A percentile compares a stretch with the other conserved stretches of the same genome.
phyloP scores from a whole-genome alignment of 495 filamentous ascomycete species.

The Jackrogersella multiformis region DNA sequence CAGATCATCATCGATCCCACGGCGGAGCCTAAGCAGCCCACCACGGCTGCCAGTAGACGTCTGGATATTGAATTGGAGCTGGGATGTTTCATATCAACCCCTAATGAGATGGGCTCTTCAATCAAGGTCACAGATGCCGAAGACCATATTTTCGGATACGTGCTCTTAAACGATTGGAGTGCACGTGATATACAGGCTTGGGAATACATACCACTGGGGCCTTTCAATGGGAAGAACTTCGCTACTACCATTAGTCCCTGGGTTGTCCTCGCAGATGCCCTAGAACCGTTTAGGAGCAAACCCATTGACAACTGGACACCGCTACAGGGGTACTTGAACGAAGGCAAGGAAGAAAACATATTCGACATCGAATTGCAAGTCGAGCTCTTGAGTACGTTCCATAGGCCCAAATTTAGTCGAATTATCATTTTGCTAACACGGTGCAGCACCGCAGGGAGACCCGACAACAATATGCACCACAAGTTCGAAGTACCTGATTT shows the following conservation, averaged over 20 bases:
- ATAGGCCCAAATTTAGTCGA: not conserved
- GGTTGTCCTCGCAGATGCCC: constrained; percentile 86
- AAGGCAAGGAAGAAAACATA: constrained; percentile 67
- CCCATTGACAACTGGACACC: constrained; percentile 70
- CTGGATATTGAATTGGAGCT: constrained; percentile 92
- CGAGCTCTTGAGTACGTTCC: constrained; percentile 69
- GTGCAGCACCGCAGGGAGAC: constrained; percentile 65
- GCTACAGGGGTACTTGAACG: constrained; percentile 74
- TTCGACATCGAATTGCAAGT: constrained; percentile 82
- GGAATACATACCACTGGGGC: constrained; percentile 88
- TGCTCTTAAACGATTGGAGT: constrained; percentile 95
- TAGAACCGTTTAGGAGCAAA: constrained; percentile 69
- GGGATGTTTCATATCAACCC: constrained; percentile 78
- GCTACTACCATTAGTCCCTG: constrained; percentile 88
- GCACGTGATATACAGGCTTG: constrained; percentile 90
- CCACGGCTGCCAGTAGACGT: constrained; percentile 68
- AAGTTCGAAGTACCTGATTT: constrained; percentile 78
- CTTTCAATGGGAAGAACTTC: constrained; percentile 94
- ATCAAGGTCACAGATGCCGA: constrained; percentile 71
- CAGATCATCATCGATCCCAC: constrained; percentile 77
- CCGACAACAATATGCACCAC: constrained; percentile 72
- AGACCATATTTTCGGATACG: constrained; percentile 84
- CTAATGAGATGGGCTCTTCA: constrained; percentile 71
- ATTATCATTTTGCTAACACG: constrained; percentile 14
- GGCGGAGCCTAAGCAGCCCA: constrained; percentile 65